Conservation (phyloP, 805 yeast genomes). For the Metschnikowia koreensis region DNA sequence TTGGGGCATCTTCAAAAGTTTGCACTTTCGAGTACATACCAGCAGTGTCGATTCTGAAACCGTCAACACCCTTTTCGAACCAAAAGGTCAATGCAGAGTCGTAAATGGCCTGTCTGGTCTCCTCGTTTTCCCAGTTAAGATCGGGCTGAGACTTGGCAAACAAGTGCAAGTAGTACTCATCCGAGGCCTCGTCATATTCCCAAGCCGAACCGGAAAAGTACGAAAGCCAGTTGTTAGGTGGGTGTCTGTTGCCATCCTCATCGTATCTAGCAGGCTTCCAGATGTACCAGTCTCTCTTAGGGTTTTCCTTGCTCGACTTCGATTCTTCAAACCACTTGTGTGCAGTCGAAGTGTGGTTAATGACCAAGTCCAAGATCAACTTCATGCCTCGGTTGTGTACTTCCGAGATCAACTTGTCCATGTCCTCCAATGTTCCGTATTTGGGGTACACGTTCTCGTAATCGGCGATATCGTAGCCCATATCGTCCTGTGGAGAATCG, state of each 20-base stretch:
- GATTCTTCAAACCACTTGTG: conserved; percentile 61
- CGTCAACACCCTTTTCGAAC: conserved; percentile 56
- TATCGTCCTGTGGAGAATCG: conserved; percentile 59
- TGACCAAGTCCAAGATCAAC: conserved; percentile 53
- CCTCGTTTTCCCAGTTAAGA: conserved; percentile 58
- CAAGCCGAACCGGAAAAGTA: conserved; percentile 56
- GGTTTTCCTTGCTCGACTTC: conserved; percentile 46
- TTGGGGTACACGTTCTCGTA: conserved; percentile 50
- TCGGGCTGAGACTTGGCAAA: conserved; percentile 59
- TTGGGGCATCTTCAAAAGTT: conserved; percentile 48
- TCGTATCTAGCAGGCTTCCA: conserved; percentile 54
- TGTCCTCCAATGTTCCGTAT: conserved; percentile 55
- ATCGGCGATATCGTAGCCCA: conserved; percentile 61
- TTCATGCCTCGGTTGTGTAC: conserved; percentile 50
- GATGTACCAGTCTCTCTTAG: conserved; percentile 61
- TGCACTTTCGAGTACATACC: conserved; percentile 50
- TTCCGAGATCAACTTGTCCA: conserved; percentile 47
- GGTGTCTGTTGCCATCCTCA: conserved; percentile 47
- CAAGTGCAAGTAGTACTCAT: conserved; percentile 54
- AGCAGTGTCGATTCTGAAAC: conserved; percentile 58
- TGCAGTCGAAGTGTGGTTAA: conserved; percentile 56
- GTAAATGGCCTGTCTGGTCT: conserved; percentile 39
- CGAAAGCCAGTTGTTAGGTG: conserved; percentile 58
- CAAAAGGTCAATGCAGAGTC: conserved; percentile 50
- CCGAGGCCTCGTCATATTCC: conserved; percentile 52